Evolutionary conservation across 768 basidiomycete genomes (phyloP).

Genomic region (Chlorophyllum brunneum): DNA sequence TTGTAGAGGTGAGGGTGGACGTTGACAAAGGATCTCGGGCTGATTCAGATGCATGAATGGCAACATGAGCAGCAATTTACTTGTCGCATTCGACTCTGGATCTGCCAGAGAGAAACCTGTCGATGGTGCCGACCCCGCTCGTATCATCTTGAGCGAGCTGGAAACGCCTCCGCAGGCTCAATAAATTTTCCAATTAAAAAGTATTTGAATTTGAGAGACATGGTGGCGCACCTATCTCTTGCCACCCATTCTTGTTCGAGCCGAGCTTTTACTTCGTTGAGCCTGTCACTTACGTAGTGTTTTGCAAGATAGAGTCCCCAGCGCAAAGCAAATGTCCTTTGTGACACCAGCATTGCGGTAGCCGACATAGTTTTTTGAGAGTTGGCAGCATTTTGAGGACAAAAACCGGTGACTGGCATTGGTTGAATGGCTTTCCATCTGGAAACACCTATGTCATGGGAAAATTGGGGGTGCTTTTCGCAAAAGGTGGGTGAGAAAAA

Average conservation of each 20-base stretch:
- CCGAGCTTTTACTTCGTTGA: slow-evolving; percentile 64
- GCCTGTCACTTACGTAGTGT: slow-evolving; percentile 53
- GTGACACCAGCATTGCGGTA: slow-evolving; percentile 43
- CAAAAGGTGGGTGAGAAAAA: no score
- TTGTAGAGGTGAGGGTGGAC: neutral
- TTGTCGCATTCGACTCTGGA: slow-evolving; percentile 8
- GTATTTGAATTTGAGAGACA: neutral
- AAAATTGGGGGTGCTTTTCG: no score
- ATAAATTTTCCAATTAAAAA: neutral
- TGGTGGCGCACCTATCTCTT: slow-evolving; percentile 58
- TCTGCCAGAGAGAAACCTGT: slow-evolving; percentile 6
- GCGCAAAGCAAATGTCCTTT: slow-evolving; percentile 45
- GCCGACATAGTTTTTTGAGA: slow-evolving; percentile 36
- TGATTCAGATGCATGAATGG: neutral
- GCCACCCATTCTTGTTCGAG: slow-evolving; percentile 60
- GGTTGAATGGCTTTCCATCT: neutral
- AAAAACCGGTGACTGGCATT: slow-evolving; percentile 1
- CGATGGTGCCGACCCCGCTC: slow-evolving; percentile 26
- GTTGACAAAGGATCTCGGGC: neutral
- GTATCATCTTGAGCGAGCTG: slow-evolving; percentile 70
- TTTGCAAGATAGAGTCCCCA: slow-evolving; percentile 64
- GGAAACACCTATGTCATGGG: neutral
- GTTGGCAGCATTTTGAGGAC: slow-evolving; percentile 8
- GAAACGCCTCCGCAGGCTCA: slow-evolving; percentile 70
- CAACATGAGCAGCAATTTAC: neutral